Base-by-base conservation (phyloP, 495 filamentous ascomycete species). In the Venustampulla echinocandica region DNA sequence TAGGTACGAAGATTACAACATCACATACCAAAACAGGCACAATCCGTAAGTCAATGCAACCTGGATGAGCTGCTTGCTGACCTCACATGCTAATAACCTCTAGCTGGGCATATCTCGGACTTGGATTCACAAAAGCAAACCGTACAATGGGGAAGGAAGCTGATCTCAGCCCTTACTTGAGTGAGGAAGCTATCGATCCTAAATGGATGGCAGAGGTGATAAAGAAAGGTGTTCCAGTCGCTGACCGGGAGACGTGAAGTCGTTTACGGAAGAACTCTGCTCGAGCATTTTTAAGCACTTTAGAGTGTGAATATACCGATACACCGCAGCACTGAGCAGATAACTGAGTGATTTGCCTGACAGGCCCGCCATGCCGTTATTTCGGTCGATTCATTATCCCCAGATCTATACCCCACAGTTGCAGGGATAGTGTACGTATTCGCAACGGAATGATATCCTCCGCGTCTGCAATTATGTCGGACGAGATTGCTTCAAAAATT, bases 1-100 rank as follows among this genome's bases (percentile, higher is more conserved):
- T 10, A 21, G 54, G 15, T 57, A 47, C 15, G 54, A 53, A 30
- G 54, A 57, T 39, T 53, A 46, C 20, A 39, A 53, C 15, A 56
- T 56, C 20, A 49, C 35, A 1, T 56, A 57, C 25, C 38, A 44
- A 24, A 44, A 43, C 20, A 46, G 33, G 22, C 36, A 45, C 10
- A 52, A 51, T 36, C 47, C 36, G 48, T 50, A 37, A 46, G 52
- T 42, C 7, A 27, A 3, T 25, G 27, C 6, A 30, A 30, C 6
- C 18, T 15, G n/a, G n/a, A 23, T 35, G 18, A 36, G 2, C 19
- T 6, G 13, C 4, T 28, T 25, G 14, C 34, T 10, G 4, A 14
- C 10, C 30, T 24, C 30, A 36, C 3, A 17, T 14, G 28, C 33
- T 19, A 28, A 41, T n/a, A 4, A 2, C 25, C 25, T 36, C 13